Percentiles rank a stretch among this genome's conserved stretches.
Evolutionary conservation across 768 basidiomycete genomes (phyloP).

Genomic region (Tricholoma sp.): DNA sequence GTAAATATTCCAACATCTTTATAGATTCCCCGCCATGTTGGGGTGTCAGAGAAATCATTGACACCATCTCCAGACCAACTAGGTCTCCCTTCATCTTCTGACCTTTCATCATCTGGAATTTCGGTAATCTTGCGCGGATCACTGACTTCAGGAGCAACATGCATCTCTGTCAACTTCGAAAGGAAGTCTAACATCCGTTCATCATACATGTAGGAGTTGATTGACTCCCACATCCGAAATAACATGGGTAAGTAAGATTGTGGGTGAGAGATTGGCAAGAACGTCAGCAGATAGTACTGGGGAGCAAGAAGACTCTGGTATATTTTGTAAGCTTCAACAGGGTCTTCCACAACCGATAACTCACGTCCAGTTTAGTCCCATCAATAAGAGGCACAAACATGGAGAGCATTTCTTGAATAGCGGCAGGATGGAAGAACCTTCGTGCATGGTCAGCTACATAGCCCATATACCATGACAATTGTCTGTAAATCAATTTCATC

Average conservation of each 20-base stretch:
- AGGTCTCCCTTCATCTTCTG: slow-evolving; percentile 57
- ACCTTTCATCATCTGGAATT: slow-evolving; percentile 65
- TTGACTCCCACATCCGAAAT: slow-evolving; percentile 81
- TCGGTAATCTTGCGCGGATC: slow-evolving; percentile 64
- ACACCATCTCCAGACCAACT: slow-evolving; percentile 44
- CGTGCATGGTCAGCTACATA: slow-evolving; percentile 62
- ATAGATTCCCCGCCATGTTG: slow-evolving; percentile 69
- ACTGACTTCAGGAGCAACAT: slow-evolving; percentile 71
- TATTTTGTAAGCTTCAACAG: neutral
- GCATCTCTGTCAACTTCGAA: slow-evolving; percentile 70
- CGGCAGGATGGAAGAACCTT: slow-evolving; percentile 85
- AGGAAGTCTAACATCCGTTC: slow-evolving; percentile 86
- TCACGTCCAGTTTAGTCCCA: slow-evolving; percentile 66
- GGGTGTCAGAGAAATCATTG: slow-evolving; percentile 19
- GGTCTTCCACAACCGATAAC: slow-evolving; percentile 20
- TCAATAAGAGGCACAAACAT: slow-evolving; percentile 77
- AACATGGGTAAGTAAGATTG: slow-evolving; percentile 80
- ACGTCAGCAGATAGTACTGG: slow-evolving; percentile 82
- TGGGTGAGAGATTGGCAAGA: slow-evolving; percentile 80
- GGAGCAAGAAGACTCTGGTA: slow-evolving; percentile 66
- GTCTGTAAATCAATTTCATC: slow-evolving; percentile 32
- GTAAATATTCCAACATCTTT: slow-evolving; percentile 85
- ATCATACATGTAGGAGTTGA: slow-evolving; percentile 88
- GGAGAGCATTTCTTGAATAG: slow-evolving; percentile 84
- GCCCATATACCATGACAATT: slow-evolving; percentile 75